phyloP scores from a whole-genome alignment of 345 rosid species.

The Citrus trifoliata region DNA sequence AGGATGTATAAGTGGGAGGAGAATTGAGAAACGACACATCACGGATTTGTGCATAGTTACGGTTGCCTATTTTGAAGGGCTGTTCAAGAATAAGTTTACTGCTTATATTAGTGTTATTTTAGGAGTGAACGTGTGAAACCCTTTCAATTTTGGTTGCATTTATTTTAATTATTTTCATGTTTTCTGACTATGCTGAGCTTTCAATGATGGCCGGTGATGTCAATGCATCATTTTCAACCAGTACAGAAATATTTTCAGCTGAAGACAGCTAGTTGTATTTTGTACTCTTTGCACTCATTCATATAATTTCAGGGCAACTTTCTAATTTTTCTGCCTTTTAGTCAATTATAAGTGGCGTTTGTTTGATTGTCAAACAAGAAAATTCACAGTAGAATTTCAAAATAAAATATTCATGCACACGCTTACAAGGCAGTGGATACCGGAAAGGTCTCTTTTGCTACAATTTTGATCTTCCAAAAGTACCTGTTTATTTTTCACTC shows the following conservation, averaged over 20 bases:
- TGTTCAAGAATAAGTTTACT: background rate
- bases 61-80: background rate
- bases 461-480: background rate
- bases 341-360: too few relatives aligned
- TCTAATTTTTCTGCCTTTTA: too few relatives aligned
- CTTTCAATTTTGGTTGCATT: too few relatives aligned
- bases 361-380: background rate
- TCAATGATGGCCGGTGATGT: background rate
- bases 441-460: background rate
- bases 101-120: background rate
- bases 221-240: background rate
- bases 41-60: background rate
- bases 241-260: too few relatives aligned
- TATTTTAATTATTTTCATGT: too few relatives aligned
- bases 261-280: too few relatives aligned
- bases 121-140: background rate
- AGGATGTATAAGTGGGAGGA: background rate
- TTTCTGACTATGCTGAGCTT: too few relatives aligned
- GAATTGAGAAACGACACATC: background rate
- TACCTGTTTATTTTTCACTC: background rate
- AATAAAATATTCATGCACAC: background rate
- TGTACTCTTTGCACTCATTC: too few relatives aligned
- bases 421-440: background rate
- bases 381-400: background rate
- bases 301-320: too few relatives aligned